phyloP scores from a whole-genome alignment of 768 basidiomycete species.

The Leccinum uliginosum region DNA sequence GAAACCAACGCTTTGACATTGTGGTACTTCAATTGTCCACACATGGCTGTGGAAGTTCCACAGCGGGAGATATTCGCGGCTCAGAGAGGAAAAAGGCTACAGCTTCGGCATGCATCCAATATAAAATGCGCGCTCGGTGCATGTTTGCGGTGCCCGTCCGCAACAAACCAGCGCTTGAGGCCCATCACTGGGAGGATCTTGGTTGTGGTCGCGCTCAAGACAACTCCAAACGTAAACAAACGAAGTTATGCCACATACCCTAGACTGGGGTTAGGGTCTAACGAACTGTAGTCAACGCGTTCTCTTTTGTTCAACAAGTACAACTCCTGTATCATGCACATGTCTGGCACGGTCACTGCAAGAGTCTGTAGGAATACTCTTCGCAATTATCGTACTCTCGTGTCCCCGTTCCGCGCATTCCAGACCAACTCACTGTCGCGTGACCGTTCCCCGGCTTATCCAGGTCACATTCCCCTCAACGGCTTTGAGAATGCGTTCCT shows the following conservation, averaged over 20 bases:
- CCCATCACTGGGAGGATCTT: not conserved
- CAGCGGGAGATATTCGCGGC: conserved; percentile 12
- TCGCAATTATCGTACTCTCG: not conserved
- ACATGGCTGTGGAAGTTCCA: conserved; percentile 16
- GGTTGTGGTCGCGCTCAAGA: not conserved
- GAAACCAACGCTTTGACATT: conserved; percentile 24
- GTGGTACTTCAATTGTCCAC: conserved; percentile 17
- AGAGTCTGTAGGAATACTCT: not conserved
- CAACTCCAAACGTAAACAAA: not conserved
- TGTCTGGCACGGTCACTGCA: not conserved
- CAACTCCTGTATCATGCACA: not conserved
- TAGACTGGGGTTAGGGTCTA: conserved; percentile 17
- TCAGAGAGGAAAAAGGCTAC: conserved; percentile 10
- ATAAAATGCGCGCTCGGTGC: not conserved
- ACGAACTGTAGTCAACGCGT: not conserved
- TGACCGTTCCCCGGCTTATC: conserved; percentile 49
- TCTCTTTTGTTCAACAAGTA: not conserved
- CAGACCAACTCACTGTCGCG: conserved; percentile 8
- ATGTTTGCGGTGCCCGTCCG: not conserved
- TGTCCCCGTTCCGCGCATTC: conserved; percentile 6
- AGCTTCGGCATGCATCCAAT: not conserved
- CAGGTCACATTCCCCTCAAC: conserved; percentile 78
- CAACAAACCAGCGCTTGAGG: not conserved
- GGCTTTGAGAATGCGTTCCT: conserved; percentile 82
- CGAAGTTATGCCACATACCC: conserved; percentile 4